Evolutionary conservation across 257 asterid species (phyloP).

Genomic region (Scutellaria baicalensis): DNA sequence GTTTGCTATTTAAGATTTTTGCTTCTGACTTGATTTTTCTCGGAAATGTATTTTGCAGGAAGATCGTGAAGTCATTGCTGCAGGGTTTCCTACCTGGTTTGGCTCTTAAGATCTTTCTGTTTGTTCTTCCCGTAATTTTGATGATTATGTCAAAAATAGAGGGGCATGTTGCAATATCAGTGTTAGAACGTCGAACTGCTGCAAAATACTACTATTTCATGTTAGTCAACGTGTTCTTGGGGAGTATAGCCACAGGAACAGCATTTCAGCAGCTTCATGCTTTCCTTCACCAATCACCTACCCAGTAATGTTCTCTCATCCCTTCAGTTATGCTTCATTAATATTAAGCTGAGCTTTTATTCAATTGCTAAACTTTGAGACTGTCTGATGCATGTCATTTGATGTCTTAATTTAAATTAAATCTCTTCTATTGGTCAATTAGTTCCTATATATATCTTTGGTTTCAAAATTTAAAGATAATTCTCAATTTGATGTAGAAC

Average conservation of each 20-base stretch:
- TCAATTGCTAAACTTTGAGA: not conserved
- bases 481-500: too few relatives aligned
- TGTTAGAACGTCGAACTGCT: slow-evolving; percentile 66
- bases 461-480: not conserved
- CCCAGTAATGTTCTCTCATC: slow-evolving; percentile 46
- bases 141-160: slow-evolving; percentile 93
- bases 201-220: slow-evolving; percentile 87
- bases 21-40: not conserved
- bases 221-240: slow-evolving; percentile 93
- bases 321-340: not conserved
- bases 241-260: slow-evolving; percentile 89
- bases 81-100: slow-evolving; percentile 98
- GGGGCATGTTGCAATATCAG: slow-evolving; percentile 76
- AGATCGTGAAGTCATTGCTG: slow-evolving; percentile 64
- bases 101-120: slow-evolving; percentile 75
- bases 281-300: slow-evolving; percentile 81
- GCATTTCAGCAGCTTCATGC: slow-evolving; percentile 96
- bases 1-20: not conserved
- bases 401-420: not conserved
- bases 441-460: not conserved
- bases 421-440: not conserved
- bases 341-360: not conserved
- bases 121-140: slow-evolving; percentile 55
- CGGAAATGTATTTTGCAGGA: slow-evolving; percentile 48
- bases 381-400: not conserved